phyloP scores from a whole-genome alignment of 2,329 filamentous ascomycete species.

The Aspergillus quadricinctus region DNA sequence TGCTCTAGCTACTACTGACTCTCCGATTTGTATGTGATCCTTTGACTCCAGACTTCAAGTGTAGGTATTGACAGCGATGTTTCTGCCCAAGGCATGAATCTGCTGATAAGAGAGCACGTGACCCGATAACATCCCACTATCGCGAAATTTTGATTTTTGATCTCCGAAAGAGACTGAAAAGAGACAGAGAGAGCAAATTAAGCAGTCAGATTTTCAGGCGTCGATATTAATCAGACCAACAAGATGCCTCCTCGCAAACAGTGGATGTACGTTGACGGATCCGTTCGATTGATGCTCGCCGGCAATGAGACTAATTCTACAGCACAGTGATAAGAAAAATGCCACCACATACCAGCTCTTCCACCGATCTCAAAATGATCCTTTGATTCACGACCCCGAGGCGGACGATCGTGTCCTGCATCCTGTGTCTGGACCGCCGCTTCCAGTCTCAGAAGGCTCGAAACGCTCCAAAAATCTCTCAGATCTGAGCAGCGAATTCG shows the following conservation, averaged over 20 bases:
- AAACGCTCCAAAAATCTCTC: conserved; percentile 58
- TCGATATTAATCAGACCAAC: conserved; percentile 9
- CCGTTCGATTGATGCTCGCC: background rate
- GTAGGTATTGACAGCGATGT: background rate
- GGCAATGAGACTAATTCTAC: background rate
- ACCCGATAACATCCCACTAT: conserved; percentile 20
- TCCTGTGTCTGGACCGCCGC: conserved; percentile 47
- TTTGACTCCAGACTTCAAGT: background rate
- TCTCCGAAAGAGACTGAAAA: conserved; percentile 2
- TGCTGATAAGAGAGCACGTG: conserved; percentile 28
- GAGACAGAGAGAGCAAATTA: background rate
- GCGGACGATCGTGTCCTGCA: conserved; percentile 90
- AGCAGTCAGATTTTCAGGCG: background rate
- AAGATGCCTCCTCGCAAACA: conserved; percentile 70
- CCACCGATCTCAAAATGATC: conserved; percentile 94
- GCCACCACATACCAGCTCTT: conserved; percentile 92
- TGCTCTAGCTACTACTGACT: background rate
- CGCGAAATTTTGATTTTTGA: conserved; percentile 19
- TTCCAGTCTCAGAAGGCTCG: conserved; percentile 25
- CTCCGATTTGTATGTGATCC: background rate
- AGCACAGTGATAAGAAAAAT: conserved; percentile 73
- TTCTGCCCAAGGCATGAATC: background rate
- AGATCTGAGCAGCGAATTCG: conserved; percentile 73
- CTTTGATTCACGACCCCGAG: conserved; percentile 85
- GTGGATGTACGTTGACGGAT: conserved; percentile 59